phyloP scores from a whole-genome alignment of 441 rosid genomes.

The Metrosideros polymorpha region DNA sequence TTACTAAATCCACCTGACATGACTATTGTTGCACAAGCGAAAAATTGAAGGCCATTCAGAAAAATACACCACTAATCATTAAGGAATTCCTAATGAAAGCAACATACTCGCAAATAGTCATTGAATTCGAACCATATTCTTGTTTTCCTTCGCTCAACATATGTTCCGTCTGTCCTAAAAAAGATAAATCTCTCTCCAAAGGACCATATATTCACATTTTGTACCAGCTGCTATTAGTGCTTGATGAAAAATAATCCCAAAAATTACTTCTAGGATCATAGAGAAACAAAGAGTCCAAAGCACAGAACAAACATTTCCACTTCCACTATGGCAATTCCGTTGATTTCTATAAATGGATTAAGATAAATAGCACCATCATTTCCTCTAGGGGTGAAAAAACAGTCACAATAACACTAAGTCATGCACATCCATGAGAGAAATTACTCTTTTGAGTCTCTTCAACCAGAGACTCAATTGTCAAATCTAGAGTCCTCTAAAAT shows the following conservation, averaged over 20 bases:
- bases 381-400: background rate
- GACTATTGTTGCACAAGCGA: constrained; percentile 48
- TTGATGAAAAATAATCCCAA: background rate
- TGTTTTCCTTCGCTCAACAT: background rate
- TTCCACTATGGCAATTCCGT: background rate
- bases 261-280: background rate
- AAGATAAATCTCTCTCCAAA: background rate
- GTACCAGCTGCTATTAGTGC: background rate
- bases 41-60: background rate
- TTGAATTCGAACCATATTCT: background rate
- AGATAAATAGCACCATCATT: background rate
- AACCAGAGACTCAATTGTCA: background rate
- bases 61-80: background rate
- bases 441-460: background rate
- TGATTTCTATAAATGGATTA: background rate
- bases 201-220: background rate
- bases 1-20: constrained; percentile 98
- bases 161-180: background rate
- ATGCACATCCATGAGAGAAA: background rate
- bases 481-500: background rate
- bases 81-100: background rate
- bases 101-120: background rate
- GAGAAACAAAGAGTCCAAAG: background rate
- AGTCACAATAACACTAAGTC: background rate
- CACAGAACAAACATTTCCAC: background rate